Percentiles rank a stretch among this genome's conserved stretches.
Evolutionary conservation across 176 grass and related monocot genomes (phyloP).

Genomic region (Bolboschoenus planiculmis): DNA sequence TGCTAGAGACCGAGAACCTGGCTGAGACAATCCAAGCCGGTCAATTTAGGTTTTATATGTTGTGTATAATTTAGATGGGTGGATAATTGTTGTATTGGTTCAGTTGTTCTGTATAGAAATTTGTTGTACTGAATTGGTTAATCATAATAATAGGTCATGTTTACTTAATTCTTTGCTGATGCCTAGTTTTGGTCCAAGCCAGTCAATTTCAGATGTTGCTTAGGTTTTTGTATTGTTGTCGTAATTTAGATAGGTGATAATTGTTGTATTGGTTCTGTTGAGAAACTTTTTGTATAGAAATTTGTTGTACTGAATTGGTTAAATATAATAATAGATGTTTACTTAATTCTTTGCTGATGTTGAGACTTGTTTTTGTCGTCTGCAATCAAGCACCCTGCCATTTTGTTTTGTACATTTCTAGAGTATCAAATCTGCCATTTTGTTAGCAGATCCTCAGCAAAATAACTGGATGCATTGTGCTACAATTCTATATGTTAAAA

Average conservation of each 20-base stretch:
- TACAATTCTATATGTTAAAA: neutral
- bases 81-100: neutral
- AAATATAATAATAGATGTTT: neutral
- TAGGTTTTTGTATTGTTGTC: constrained; percentile 20
- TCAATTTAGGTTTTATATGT: constrained; percentile 9
- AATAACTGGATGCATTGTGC: neutral
- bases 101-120: neutral
- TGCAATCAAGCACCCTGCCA: neutral
- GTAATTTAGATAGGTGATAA: neutral
- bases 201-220: neutral
- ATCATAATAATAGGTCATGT: neutral
- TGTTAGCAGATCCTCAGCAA: neutral
- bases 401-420: neutral
- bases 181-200: neutral
- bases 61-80: constrained; percentile 2
- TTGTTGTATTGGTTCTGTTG: neutral
- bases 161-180: neutral
- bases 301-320: neutral
- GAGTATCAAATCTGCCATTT: neutral
- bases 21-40: neutral
- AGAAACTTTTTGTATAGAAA: neutral
- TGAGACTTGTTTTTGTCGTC: neutral
- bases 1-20: neutral
- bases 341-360: neutral
- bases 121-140: neutral